A percentile compares a stretch with the other conserved stretches of the same genome.
Conservation (phyloP, 1,284 basidiomycete genomes). For the Leccinum huronense region DNA sequence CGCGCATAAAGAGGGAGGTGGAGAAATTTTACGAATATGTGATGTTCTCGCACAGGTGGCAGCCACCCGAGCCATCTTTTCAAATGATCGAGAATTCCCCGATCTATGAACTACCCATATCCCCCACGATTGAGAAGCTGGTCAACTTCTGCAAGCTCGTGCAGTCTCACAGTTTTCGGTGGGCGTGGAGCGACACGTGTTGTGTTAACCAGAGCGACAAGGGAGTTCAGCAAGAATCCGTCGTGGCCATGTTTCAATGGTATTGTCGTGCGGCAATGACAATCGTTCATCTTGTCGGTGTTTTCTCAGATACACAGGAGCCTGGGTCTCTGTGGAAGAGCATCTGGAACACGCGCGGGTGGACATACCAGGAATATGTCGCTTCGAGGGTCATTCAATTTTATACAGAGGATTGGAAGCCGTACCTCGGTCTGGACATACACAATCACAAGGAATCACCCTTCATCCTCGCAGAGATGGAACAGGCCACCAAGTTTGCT, state of each 20-base stretch:
- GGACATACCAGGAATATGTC: not conserved
- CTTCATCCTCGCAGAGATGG: no score
- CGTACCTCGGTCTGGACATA: no score
- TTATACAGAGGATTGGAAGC: no score
- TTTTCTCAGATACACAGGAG: not conserved
- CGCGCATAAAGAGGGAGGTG: not conserved
- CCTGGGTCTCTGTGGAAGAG: not conserved
- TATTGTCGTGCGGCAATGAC: not conserved
- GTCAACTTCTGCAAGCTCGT: not conserved
- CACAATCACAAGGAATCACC: no score
- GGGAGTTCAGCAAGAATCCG: not conserved
- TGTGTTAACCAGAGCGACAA: not conserved
- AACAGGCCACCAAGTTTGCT: no score
- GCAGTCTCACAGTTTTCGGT: not conserved
- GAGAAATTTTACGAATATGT: not conserved
- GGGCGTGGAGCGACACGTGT: not conserved
- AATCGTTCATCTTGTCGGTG: not conserved
- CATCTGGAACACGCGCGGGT: not conserved
- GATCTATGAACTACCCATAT: not conserved
- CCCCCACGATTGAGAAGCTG: not conserved
- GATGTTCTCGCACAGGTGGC: not conserved
- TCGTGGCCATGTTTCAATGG: not conserved
- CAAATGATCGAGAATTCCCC: not conserved
- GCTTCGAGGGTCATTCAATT: not conserved
- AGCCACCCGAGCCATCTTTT: not conserved